Evolutionary conservation across 768 basidiomycete species (phyloP).

Genomic region (Leucocoprinus leucothites): DNA sequence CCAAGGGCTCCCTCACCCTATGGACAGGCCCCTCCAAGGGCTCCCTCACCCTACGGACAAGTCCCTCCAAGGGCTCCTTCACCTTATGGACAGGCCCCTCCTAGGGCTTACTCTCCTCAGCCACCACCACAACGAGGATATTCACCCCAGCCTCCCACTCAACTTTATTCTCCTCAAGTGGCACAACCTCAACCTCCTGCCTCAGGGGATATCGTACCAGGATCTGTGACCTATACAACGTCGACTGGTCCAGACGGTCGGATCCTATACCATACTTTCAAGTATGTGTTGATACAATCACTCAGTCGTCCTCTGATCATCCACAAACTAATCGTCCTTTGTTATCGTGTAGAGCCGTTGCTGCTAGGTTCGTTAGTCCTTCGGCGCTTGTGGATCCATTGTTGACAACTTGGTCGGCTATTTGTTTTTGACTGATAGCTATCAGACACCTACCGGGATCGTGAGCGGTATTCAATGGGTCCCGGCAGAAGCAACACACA

Average conservation of each 20-base stretch:
- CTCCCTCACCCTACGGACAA: conserved; percentile 14
- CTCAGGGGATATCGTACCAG: conserved; percentile 48
- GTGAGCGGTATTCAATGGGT: conserved; percentile 68
- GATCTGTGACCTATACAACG: conserved; percentile 74
- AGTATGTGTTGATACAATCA: conserved; percentile 23
- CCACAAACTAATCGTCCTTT: conserved; percentile 20
- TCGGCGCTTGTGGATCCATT: conserved; percentile 4
- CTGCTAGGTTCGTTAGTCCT: conserved; percentile 56
- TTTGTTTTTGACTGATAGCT: conserved; percentile 42
- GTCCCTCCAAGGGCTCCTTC: conserved; percentile 8
- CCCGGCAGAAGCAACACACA: conserved; percentile 65
- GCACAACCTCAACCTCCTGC: background rate
- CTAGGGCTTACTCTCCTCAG: background rate
- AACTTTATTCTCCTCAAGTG: conserved; percentile 14
- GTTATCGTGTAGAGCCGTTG: conserved; percentile 53
- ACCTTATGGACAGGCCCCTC: conserved; percentile 5
- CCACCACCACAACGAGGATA: conserved; percentile 9
- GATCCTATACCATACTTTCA: conserved; percentile 70
- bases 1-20: conserved; percentile 2
- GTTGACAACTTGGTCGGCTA: conserved; percentile 15
- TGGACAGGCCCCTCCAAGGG: conserved; percentile 16
- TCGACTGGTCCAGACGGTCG: conserved; percentile 59
- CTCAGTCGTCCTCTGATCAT: conserved; percentile 5
- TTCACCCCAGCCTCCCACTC: conserved; percentile 7
- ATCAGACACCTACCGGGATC: conserved; percentile 66